Conservation (phyloP, 352 stramenopile species). For the Globisporangium splendens region DNA sequence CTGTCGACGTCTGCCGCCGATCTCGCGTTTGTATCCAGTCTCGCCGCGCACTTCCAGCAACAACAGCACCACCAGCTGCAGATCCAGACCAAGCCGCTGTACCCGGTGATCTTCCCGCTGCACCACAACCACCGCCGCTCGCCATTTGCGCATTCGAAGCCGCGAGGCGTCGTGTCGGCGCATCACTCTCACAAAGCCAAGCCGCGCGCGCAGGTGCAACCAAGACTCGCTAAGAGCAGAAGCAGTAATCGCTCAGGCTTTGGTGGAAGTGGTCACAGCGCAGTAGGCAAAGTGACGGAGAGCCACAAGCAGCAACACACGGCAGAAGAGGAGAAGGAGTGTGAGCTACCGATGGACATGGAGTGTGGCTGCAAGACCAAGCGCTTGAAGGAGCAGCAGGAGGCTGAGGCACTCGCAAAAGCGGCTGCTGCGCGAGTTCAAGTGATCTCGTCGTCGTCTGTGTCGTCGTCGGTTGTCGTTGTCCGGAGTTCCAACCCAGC, state of each 20-base stretch:
- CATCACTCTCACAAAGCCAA: constrained; percentile 7
- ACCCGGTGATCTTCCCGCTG: background rate
- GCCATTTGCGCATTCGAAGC: constrained; percentile 10
- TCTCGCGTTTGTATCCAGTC: constrained; percentile 15
- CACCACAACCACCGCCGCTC: constrained; percentile 14
- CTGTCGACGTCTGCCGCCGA: constrained; percentile 11
- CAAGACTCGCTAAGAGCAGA: background rate
- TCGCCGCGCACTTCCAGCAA: constrained; percentile 12
- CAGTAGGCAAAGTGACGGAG: background rate
- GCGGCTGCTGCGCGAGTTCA: constrained; percentile 6
- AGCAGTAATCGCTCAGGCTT: background rate
- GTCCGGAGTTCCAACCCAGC: constrained; percentile 5
- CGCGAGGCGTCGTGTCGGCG: background rate
- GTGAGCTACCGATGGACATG: constrained; percentile 44
- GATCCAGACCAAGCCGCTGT: background rate
- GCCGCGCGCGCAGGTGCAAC: background rate
- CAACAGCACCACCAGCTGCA: background rate
- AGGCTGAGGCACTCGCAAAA: constrained; percentile 24
- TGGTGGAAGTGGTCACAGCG: background rate
- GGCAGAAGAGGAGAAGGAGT: constrained; percentile 20
- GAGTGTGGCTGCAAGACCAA: constrained; percentile 46
- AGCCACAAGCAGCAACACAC: background rate
- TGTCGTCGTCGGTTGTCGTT: background rate
- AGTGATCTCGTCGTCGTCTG: constrained; percentile 9
- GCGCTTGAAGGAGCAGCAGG: constrained; percentile 33